Evolutionary conservation across 768 basidiomycete species (phyloP).

Genomic region (Obba rivulosa): DNA sequence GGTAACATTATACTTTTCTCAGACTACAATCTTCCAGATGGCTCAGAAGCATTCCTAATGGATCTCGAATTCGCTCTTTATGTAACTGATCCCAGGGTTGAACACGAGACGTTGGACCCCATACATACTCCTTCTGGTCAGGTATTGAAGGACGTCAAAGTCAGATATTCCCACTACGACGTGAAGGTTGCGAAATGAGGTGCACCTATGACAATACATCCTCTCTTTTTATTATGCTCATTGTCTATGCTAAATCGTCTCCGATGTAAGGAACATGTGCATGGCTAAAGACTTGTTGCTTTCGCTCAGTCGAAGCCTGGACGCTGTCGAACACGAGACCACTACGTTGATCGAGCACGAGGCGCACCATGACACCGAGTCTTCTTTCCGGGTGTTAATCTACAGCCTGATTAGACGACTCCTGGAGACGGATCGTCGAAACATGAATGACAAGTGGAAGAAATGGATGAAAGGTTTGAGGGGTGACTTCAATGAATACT

Average conservation of each 20-base stretch:
- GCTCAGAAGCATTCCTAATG: not conserved
- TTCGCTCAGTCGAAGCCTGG: not conserved
- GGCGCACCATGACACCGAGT: not conserved
- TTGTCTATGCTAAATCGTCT: not conserved
- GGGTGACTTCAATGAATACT: too few relatives aligned
- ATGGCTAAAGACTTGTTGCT: not conserved
- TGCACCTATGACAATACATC: not conserved
- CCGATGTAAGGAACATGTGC: not conserved
- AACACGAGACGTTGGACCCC: not conserved
- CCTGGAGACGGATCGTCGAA: too few relatives aligned
- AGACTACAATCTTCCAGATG: not conserved
- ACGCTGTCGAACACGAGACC: too few relatives aligned
- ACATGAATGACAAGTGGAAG: too few relatives aligned
- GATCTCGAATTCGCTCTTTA: not conserved
- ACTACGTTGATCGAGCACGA: not conserved
- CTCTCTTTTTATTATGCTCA: not conserved
- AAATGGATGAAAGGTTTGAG: too few relatives aligned
- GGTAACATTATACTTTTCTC: not conserved
- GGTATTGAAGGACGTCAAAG: not conserved
- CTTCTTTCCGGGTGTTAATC: not conserved
- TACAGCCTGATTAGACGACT: not conserved
- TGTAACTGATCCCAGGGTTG: not conserved
- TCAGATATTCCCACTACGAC: not conserved
- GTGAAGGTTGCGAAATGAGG: not conserved
- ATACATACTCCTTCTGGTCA: not conserved